Conservation (phyloP, 1,139 yeast species). For the Saccharomyces pastorianus region DNA sequence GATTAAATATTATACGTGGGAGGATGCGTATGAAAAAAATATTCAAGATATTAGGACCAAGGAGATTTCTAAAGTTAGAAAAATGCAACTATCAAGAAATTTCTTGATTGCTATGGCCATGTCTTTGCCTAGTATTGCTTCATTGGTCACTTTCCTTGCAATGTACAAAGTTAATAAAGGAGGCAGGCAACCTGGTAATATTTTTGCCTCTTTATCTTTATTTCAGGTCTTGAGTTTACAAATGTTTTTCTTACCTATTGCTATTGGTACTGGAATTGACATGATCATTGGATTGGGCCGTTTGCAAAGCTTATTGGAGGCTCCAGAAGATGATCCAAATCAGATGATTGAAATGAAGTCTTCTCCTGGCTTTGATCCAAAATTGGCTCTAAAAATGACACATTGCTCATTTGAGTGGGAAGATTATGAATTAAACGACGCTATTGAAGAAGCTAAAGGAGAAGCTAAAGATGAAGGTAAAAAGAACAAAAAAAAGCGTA, state of each 20-base stretch:
- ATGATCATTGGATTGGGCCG: slow-evolving; percentile 59
- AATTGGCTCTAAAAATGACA: slow-evolving; percentile 40
- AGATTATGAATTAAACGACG: slow-evolving; percentile 32
- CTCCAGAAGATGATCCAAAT: slow-evolving; percentile 34
- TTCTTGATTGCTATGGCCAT: slow-evolving; percentile 50
- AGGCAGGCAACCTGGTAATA: slow-evolving; percentile 51
- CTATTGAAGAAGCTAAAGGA: slow-evolving; percentile 28
- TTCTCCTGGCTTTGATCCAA: slow-evolving; percentile 1
- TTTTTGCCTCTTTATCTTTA: slow-evolving; percentile 74
- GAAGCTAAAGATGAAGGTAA: slow-evolving; percentile 16
- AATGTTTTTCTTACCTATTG: slow-evolving; percentile 56
- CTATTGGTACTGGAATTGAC: slow-evolving; percentile 52
- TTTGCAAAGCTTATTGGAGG: slow-evolving; percentile 46
- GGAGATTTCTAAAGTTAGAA: slow-evolving; percentile 42
- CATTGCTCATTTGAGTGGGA: slow-evolving; percentile 68
- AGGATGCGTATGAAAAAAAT: slow-evolving; percentile 45
- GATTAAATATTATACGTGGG: slow-evolving; percentile 55
- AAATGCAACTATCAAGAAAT: slow-evolving; percentile 50
- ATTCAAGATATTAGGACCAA: slow-evolving; percentile 38
- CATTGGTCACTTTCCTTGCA: slow-evolving; percentile 66
- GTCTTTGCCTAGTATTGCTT: slow-evolving; percentile 57
- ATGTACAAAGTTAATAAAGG: slow-evolving; percentile 45
- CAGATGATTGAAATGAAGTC: not conserved
- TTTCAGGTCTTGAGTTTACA: slow-evolving; percentile 70
- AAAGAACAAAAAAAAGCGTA: slow-evolving; percentile 11